Percentiles rank a stretch among this genome's conserved stretches.
Conservation (phyloP, 2,329 filamentous ascomycete species). For the Tolypocladium paradoxum region DNA sequence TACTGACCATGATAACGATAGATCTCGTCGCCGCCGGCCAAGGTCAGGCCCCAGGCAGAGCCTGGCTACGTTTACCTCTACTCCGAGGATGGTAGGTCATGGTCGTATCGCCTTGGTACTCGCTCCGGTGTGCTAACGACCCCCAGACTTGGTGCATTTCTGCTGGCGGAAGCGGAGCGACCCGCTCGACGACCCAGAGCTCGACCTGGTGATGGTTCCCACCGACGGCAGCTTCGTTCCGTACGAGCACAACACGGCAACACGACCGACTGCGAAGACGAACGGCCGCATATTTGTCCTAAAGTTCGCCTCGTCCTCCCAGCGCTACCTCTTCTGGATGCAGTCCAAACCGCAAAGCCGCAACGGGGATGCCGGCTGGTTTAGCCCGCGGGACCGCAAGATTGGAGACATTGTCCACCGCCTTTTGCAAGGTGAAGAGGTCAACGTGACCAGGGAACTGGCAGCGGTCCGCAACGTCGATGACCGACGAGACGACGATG, state of each 20-base stretch:
- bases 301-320: conserved; percentile 86
- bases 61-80: conserved; percentile 90
- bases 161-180: conserved; percentile 83
- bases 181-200: conserved; percentile 59
- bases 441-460: conserved; percentile 67
- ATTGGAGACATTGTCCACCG: conserved; percentile 79
- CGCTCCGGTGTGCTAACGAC: background rate
- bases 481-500: conserved; percentile 47
- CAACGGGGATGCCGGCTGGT: conserved; percentile 60
- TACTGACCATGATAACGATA: conserved; percentile 12
- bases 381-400: conserved; percentile 77
- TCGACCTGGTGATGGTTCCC: conserved; percentile 92
- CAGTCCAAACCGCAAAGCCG: conserved; percentile 76
- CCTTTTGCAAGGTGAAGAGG: conserved; percentile 78
- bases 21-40: conserved; percentile 48
- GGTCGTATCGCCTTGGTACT: background rate
- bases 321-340: conserved; percentile 91
- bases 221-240: conserved; percentile 78
- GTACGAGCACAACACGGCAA: conserved; percentile 52
- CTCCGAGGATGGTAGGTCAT: conserved; percentile 64
- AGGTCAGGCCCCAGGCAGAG: conserved; percentile 60
- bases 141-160: conserved; percentile 83
- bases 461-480: conserved; percentile 46
- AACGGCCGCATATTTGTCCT: conserved; percentile 88
- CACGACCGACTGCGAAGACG: conserved; percentile 50